These are phyloP conservation scores for Zygosaccharomyces pseudorouxii DNA, from an alignment of 805 yeast genomes.

Conservation along the genomic window DNA sequence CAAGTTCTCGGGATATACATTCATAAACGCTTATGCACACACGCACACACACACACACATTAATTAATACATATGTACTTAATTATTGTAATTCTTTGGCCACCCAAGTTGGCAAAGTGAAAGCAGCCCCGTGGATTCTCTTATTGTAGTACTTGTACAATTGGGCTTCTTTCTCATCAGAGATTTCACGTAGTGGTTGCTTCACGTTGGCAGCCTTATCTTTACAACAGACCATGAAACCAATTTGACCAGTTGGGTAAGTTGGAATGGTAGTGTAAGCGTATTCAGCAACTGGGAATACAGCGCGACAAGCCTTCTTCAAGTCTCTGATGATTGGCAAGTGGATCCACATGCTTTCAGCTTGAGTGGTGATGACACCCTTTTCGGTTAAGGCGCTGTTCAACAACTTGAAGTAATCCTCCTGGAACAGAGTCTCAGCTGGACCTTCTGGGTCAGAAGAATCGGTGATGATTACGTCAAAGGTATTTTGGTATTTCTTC, in stretches of 20 bases:
- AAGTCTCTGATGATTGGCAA: conserved; percentile 76
- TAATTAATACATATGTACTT: no score
- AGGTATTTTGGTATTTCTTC: conserved; percentile 74
- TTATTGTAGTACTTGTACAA: conserved; percentile 78
- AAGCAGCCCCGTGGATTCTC: conserved; percentile 81
- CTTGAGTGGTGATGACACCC: conserved; percentile 92
- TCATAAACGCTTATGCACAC: not conserved
- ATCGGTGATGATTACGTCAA: conserved; percentile 94
- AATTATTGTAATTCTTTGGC: conserved; percentile 42
- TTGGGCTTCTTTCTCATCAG: conserved; percentile 56
- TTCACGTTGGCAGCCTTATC: conserved; percentile 58
- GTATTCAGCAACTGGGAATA: conserved; percentile 89
- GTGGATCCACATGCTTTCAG: conserved; percentile 93
- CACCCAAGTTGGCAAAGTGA: conserved; percentile 91
- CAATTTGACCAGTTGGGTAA: conserved; percentile 95
- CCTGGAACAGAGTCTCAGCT: conserved; percentile 89
- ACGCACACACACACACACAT: not conserved
- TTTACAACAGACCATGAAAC: conserved; percentile 95
- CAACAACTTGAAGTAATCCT: conserved; percentile 81
- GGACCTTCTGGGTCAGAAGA: conserved; percentile 99
- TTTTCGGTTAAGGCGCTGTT: conserved; percentile 83
- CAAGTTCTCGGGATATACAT: not conserved
- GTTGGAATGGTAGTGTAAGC: conserved; percentile 93
- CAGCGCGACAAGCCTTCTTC: conserved; percentile 73
- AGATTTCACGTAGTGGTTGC: conserved; percentile 62